Percentiles rank a stretch among this genome's conserved stretches.
Evolutionary conservation across 2,329 filamentous ascomycete species (phyloP).

Genomic region (Aspergillus sp.): DNA sequence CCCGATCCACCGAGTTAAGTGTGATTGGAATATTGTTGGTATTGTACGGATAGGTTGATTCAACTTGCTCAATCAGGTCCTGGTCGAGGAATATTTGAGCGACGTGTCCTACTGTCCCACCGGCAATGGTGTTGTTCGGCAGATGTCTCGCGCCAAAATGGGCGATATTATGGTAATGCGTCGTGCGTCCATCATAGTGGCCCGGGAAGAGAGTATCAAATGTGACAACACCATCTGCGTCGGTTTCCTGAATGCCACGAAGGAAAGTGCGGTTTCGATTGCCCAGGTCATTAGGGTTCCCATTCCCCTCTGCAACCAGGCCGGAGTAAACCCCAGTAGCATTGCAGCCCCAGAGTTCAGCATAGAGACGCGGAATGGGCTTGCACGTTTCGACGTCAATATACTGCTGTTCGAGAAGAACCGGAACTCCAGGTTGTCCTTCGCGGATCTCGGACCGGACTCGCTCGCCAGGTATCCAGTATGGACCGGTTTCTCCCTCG

Average conservation of each 20-base stretch:
- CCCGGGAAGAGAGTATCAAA: constrained; percentile 47
- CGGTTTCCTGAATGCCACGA: constrained; percentile 44
- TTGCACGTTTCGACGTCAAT: constrained; percentile 43
- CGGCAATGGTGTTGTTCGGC: constrained; percentile 40
- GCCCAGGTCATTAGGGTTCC: constrained; percentile 13
- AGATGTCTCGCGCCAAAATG: constrained; percentile 31
- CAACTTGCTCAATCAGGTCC: constrained; percentile 52
- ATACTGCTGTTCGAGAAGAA: constrained; percentile 42
- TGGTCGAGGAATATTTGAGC: constrained; percentile 65
- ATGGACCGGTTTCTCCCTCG: constrained; percentile 50
- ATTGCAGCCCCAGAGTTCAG: constrained; percentile 41
- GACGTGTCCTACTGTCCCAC: constrained; percentile 55
- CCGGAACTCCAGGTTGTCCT: constrained; percentile 33
- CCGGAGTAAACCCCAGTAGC: constrained; percentile 31
- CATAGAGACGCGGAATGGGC: constrained; percentile 33
- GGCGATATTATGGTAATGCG: constrained; percentile 32
- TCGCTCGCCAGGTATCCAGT: constrained; percentile 44
- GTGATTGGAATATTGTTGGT: constrained; percentile 19
- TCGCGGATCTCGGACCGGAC: constrained; percentile 39
- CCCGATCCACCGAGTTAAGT: constrained; percentile 14
- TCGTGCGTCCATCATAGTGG: constrained; percentile 41
- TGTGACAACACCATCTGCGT: constrained; percentile 41
- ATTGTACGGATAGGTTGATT: constrained; percentile 41
- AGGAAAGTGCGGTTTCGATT: constrained; percentile 42
- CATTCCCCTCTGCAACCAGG: constrained; percentile 26